Percentiles rank a stretch among this genome's conserved stretches.
Conservation (phyloP, 1,284 basidiomycete species). For the Tetrapyrgos nigripes region DNA sequence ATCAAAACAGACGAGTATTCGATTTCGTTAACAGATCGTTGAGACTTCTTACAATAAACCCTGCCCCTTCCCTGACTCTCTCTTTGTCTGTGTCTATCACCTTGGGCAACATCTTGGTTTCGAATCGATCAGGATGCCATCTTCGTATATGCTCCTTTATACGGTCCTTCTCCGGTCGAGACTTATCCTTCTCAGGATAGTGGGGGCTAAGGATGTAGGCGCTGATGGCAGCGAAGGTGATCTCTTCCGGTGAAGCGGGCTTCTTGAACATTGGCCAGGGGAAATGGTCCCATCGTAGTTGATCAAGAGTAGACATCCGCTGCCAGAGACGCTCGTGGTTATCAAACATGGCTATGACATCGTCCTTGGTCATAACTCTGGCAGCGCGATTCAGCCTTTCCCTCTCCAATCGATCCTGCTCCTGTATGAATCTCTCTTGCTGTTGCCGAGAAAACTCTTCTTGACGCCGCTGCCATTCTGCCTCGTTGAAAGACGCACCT, state of each 20-base stretch:
- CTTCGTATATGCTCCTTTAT: conserved; percentile 66
- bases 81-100: conserved; percentile 58
- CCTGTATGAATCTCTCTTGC: conserved; percentile 63
- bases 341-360: conserved; percentile 57
- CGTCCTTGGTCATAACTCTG: conserved; percentile 57
- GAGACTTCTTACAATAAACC: conserved; percentile 55
- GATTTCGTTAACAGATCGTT: conserved; percentile 55
- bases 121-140: conserved; percentile 67
- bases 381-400: conserved; percentile 51
- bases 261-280: conserved; percentile 74
- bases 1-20: conserved; percentile 22
- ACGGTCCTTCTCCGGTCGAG: conserved; percentile 52
- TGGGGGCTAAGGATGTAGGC: conserved; percentile 65
- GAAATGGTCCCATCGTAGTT: conserved; percentile 62
- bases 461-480: conserved; percentile 61
- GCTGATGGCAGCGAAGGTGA: conserved; percentile 58
- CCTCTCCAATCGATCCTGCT: conserved; percentile 58
- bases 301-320: conserved; percentile 42
- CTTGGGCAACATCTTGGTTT: conserved; percentile 56
- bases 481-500: conserved; percentile 42
- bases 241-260: conserved; percentile 60
- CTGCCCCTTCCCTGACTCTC: conserved; percentile 56
- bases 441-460: conserved; percentile 60
- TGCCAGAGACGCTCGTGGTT: conserved; percentile 65
- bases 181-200: conserved; percentile 55